Base-by-base conservation (phyloP, 2,329 filamentous ascomycete species). In the Helminthosporium solani region DNA sequence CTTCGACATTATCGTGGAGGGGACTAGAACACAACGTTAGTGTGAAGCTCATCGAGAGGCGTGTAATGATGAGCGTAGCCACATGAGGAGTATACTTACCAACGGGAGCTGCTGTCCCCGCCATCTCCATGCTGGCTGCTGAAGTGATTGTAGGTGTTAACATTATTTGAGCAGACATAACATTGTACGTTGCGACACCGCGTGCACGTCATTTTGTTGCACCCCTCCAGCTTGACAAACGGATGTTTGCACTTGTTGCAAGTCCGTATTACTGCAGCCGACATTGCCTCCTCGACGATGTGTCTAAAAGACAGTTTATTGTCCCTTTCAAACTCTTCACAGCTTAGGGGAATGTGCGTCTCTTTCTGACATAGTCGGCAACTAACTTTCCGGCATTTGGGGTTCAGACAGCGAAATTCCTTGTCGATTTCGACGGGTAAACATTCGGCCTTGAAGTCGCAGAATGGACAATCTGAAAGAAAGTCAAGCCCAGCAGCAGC, bases 231-330 rank as follows among this genome's bases (percentile, higher is more conserved):
- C 63, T 95, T 95, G 65, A 95, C 79, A 58, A 92, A 94, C 0
- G 84, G 82, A n/a, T 82, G 80, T n/a, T 77, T 74, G 70, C 87
- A 85, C 52, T 74, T 75, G 50, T 88, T 89, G 75, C 90, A 95
- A 21, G 75, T 82, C 16, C 90, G 81, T 43, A 95, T 86, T 55
- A 95, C 60, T 1, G 90, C 90, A 14, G 80, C 78, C 2, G 87
- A 89, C 86, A 91, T 92, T 16, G 88, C 89, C 65, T 95, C 89
- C 66, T 95, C 90, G 23, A 95, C 81, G 3, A 75, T 68, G 52
- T 86, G 86, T 14, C 87, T 81, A 15, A 80, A 75, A 3, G 78
- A 78, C 7, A 84, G 63, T 1, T 83, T 82, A 31, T 77, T 78
- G 2, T 88, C 83, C 33, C 78, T 78, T 30, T 76, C 78, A 23